These are phyloP conservation scores for Penicillium paxilli DNA, from an alignment of 495 filamentous ascomycete species.

Conservation along the genomic window DNA sequence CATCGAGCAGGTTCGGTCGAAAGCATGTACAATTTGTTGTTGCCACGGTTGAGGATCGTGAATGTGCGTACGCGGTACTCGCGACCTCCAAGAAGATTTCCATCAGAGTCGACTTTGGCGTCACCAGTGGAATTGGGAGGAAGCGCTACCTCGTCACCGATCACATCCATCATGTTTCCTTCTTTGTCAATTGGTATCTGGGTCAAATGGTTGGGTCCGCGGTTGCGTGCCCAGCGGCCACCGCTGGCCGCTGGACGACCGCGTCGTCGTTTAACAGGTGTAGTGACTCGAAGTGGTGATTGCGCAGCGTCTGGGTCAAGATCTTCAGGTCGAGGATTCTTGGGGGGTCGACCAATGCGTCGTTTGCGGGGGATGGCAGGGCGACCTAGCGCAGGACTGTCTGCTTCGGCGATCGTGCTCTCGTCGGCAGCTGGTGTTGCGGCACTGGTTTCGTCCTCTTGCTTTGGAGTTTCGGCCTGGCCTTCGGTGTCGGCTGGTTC, in stretches of 20 bases:
- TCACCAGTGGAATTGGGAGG: conserved; percentile 88
- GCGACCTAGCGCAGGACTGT: conserved; percentile 32
- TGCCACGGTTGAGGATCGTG: conserved; percentile 78
- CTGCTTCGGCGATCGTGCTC: conserved; percentile 33
- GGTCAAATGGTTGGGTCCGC: conserved; percentile 72
- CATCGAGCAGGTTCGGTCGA: conserved; percentile 96
- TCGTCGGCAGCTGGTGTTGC: conserved; percentile 41
- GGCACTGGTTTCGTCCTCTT: conserved; percentile 31
- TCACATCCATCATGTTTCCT: conserved; percentile 86
- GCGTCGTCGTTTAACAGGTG: conserved; percentile 64
- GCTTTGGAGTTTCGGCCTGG: conserved; percentile 15
- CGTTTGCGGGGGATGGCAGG: conserved; percentile 69
- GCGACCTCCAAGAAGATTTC: conserved; percentile 74
- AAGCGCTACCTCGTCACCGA: conserved; percentile 86
- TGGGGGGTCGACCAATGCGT: conserved; percentile 82
- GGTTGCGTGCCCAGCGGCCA: conserved; percentile 61
- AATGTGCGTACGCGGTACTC: conserved; percentile 96
- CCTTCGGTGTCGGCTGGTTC: conserved; percentile 28
- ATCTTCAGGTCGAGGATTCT: conserved; percentile 78
- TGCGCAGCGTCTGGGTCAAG: conserved; percentile 58
- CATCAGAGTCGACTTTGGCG: conserved; percentile 86
- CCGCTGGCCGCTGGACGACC: conserved; percentile 71
- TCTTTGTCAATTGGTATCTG: conserved; percentile 92
- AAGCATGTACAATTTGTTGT: conserved; percentile 91
- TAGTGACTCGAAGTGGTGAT: conserved; percentile 53